Conservation (phyloP, 345 rosid genomes). For the Kandelia obovata region DNA sequence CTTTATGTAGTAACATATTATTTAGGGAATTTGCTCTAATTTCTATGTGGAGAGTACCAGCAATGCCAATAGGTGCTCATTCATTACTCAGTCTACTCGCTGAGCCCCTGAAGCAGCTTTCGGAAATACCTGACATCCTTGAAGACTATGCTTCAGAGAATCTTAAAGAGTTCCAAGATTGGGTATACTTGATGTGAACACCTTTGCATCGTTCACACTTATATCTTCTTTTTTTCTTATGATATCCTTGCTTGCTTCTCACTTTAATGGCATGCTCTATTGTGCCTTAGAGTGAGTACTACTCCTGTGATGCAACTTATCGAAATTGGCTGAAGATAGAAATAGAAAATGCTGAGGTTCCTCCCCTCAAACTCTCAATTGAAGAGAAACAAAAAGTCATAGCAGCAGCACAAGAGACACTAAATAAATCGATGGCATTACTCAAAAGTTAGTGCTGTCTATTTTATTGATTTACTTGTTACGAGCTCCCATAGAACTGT, state of each 20-base stretch:
- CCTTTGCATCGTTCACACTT: not conserved
- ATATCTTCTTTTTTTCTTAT: constrained; percentile 7
- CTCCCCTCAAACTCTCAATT: constrained; percentile 55
- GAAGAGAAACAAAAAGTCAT: constrained; percentile 71
- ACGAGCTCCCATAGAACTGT: not conserved
- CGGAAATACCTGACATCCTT: constrained; percentile 53
- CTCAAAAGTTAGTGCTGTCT: constrained; percentile 55
- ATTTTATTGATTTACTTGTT: constrained; percentile 1
- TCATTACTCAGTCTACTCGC: constrained; percentile 87
- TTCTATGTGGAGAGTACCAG: constrained; percentile 98
- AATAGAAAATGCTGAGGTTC: constrained; percentile 67
- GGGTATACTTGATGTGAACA: constrained; percentile 52
- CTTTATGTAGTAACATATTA: constrained; percentile 65
- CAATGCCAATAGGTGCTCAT: constrained; percentile 96
- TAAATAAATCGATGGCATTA: constrained; percentile 57
- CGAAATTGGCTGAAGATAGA: constrained; percentile 92
- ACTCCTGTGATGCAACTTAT: constrained; percentile 92
- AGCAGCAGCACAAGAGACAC: constrained; percentile 61
- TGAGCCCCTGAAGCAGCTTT: constrained; percentile 94
- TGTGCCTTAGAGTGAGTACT: constrained; percentile 69
- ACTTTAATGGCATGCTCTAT: constrained; percentile 1
- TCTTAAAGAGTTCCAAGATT: constrained; percentile 84
- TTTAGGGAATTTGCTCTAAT: constrained; percentile 94
- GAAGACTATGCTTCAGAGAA: constrained; percentile 70
- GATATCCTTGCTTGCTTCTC: constrained; percentile 4